These are phyloP conservation scores for Solanum ahanhuiri DNA, from an alignment of 257 asterid species.

Conservation along the genomic window DNA sequence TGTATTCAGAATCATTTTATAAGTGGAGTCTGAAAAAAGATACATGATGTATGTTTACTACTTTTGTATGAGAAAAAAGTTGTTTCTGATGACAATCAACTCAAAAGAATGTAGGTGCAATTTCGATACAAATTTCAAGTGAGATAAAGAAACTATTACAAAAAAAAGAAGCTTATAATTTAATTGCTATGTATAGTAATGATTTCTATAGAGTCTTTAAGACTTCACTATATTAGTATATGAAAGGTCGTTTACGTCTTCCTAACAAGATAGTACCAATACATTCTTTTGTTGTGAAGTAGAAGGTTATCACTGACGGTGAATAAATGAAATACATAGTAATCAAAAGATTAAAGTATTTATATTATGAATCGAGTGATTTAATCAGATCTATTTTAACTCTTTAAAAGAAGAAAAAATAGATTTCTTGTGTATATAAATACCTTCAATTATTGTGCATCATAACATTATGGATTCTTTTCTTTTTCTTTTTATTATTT, in stretches of 20 bases:
- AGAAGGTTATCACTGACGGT: too few species aligned
- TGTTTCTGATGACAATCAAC: not conserved
- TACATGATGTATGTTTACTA: fast-evolving
- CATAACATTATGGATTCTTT: not conserved
- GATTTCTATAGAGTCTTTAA: not conserved
- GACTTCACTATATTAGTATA: not conserved
- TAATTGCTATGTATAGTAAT: not conserved
- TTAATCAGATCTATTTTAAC: not conserved
- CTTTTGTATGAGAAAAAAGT: fast-evolving
- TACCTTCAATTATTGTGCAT: not conserved
- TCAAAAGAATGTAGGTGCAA: not conserved
- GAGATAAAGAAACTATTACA: not conserved
- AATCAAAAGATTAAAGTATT: not conserved
- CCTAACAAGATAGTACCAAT: not conserved
- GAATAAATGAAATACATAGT: not conserved
- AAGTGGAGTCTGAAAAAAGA: fast-evolving
- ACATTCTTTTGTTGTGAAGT: too few species aligned
- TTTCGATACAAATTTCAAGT: not conserved
- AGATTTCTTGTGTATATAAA: not conserved
- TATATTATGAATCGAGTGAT: not conserved
- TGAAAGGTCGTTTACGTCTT: not conserved
- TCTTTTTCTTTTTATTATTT: not conserved
- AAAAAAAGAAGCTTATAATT: too few species aligned
- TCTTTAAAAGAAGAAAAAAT: not conserved
- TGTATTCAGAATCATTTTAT: fast-evolving